These are phyloP conservation scores for Umbilicus rupestris DNA, from an alignment of 164 flowering plant species.

Conservation along the genomic window DNA sequence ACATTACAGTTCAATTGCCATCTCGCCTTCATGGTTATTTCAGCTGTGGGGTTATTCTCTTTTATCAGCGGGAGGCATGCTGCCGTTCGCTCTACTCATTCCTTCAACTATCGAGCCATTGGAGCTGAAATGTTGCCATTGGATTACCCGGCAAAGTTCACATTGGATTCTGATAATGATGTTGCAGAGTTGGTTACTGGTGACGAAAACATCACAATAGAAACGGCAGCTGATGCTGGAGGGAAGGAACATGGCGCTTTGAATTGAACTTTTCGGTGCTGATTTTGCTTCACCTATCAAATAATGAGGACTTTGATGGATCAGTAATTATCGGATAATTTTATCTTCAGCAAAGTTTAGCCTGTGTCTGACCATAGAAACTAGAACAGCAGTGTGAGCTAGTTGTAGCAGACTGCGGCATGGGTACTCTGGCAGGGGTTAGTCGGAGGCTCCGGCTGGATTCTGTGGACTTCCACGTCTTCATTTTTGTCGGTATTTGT, in stretches of 20 bases:
- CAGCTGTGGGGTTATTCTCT: constrained; percentile 32
- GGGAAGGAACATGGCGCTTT: background rate
- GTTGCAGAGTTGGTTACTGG: constrained; percentile 14
- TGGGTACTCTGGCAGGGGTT: too few species aligned
- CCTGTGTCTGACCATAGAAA: too few species aligned
- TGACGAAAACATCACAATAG: background rate
- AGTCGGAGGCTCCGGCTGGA: too few species aligned
- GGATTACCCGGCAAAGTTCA: constrained; percentile 35
- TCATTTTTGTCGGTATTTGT: too few species aligned
- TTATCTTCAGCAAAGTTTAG: too few species aligned
- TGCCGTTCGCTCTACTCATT: constrained; percentile 11
- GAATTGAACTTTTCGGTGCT: background rate
- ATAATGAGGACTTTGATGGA: too few species aligned
- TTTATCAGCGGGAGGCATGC: constrained; percentile 25
- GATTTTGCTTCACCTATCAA: too few species aligned
- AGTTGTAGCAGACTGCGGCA: too few species aligned
- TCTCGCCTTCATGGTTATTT: constrained; percentile 62
- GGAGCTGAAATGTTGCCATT: constrained; percentile 45
- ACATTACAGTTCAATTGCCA: constrained; percentile 88
- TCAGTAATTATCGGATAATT: too few species aligned
- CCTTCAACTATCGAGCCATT: constrained; percentile 43
- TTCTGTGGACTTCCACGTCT: too few species aligned
- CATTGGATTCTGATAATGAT: constrained; percentile 79
- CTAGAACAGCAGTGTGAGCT: too few species aligned
- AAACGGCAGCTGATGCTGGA: background rate